phyloP scores from a whole-genome alignment of 371 early-diverging fungal genomes.

The Actinomucor elegans region DNA sequence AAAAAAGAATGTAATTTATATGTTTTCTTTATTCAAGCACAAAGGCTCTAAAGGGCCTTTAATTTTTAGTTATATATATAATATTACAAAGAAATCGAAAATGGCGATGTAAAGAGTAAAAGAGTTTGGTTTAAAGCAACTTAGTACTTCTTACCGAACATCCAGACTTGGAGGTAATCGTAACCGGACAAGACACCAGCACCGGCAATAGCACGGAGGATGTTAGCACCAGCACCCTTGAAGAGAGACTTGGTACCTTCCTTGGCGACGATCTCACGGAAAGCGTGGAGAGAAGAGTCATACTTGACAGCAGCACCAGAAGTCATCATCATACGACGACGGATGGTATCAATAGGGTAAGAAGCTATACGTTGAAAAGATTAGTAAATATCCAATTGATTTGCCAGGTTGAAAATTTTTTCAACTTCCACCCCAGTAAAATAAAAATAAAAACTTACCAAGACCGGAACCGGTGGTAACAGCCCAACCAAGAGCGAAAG shows the following conservation, averaged over 20 bases:
- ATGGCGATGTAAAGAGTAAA: no score
- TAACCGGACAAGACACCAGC: slow-evolving; percentile 77
- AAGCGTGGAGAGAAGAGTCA: slow-evolving; percentile 65
- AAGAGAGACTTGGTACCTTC: slow-evolving; percentile 76
- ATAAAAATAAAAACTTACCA: slow-evolving; percentile 21
- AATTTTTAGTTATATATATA: slow-evolving; percentile 2
- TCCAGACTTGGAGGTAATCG: slow-evolving; percentile 64
- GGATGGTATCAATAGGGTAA: slow-evolving; percentile 92
- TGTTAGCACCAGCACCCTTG: slow-evolving; percentile 86
- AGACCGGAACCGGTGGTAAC: slow-evolving; percentile 71
- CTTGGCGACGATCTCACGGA: slow-evolving; percentile 64
- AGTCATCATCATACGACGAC: slow-evolving; percentile 90
- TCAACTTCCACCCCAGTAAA: not conserved
- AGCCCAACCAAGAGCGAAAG: slow-evolving; percentile 70
- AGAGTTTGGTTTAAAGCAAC: no score
- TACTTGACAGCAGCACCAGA: slow-evolving; percentile 79
- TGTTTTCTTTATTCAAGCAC: slow-evolving; percentile 4
- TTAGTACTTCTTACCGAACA: slow-evolving; percentile 60
- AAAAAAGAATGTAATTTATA: not conserved
- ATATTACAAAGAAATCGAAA: slow-evolving; percentile 6
- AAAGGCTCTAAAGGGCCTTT: slow-evolving; percentile 6
- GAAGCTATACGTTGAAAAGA: slow-evolving; percentile 40
- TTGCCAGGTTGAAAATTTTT: not conserved
- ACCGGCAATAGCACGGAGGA: slow-evolving; percentile 79
- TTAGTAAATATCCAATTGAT: not conserved